Percentiles rank a stretch among this genome's conserved stretches.
These are phyloP conservation scores for Sclerotinia sclerotiorum DNA, from an alignment of 2,329 filamentous ascomycete species.

Conservation along the genomic window DNA sequence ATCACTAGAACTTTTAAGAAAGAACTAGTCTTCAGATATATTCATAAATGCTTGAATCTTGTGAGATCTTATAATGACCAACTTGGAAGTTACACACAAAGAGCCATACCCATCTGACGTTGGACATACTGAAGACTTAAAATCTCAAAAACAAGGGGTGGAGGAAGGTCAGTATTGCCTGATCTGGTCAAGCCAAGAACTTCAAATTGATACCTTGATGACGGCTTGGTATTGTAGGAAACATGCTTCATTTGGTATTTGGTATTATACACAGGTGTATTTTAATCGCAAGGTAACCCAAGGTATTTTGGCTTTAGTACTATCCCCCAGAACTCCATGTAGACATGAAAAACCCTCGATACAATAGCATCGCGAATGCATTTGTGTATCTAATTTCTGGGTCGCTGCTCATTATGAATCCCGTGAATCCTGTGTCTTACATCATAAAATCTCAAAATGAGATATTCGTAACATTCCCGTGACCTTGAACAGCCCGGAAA, in stretches of 20 bases:
- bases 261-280: slow-evolving; percentile 14
- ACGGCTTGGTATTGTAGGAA: not conserved
- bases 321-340: slow-evolving; percentile 15
- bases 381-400: not conserved
- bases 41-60: not conserved
- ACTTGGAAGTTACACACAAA: not conserved
- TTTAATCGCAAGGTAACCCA: not conserved
- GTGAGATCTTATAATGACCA: not conserved
- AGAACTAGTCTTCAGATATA: not conserved
- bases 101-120: not conserved
- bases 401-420: slow-evolving; percentile 14
- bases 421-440: not conserved
- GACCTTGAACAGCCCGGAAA: not conserved
- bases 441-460: slow-evolving; percentile 12
- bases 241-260: slow-evolving; percentile 9
- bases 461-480: slow-evolving; percentile 5
- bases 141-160: not conserved
- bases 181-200: not conserved
- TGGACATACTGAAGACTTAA: not conserved
- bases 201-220: not conserved
- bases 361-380: not conserved
- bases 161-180: not conserved
- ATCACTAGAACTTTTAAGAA: not conserved
- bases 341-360: slow-evolving; percentile 12
- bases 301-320: slow-evolving; percentile 8